Base-by-base conservation (phyloP, 108 stramenopile genomes). In the Cyclotella baltica region DNA sequence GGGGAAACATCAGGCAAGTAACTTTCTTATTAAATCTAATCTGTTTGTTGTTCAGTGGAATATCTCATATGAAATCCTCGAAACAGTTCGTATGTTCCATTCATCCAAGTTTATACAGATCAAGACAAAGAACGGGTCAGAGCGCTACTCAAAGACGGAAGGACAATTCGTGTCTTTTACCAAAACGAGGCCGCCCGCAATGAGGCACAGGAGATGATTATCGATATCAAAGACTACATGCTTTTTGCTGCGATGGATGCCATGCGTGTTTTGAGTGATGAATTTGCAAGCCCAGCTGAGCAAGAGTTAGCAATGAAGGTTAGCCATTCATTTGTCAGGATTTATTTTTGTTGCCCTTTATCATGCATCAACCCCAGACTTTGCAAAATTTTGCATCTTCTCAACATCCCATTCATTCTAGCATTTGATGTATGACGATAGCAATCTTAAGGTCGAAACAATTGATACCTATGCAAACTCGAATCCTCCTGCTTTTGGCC, bases 51-150 rank as follows among this genome's bases (percentile, higher is more conserved):
- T n/a, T n/a, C n/a, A 48, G 6, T 48, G 4, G 47, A 48, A 2
- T n/a, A 48, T 48, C 47, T 48, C 4, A 48, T n/a, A 48, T n/a
- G 18, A n/a, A 1, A 2, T 4, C n/a, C 18, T 48, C n/a, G 19
- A 4, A n/a, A 25, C 55, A 55, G 31, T 61, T 89, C 78, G 28
- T 88, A 85, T 57, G 88, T 92, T 13, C 91, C 91, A 5, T 92
- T 88, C 74, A 57, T 92, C 33, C 91, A 92, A 70, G 89, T 92
- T 31, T 74, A 83, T 36, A 77, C 86, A 62, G 84, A 88, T n/a
- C 70, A 74, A 19, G 78, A 90, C 56, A 90, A 88, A 64, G 67
- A 58, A 35, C 68, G 76, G 4, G 74, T 67, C 40, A 63, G 70
- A 48, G 34, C 69, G 2, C 65, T 40, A 27, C 23, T 74, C 35